Evolutionary conservation across 2,329 filamentous ascomycete genomes (phyloP).

Genomic region (Nemania sp.): DNA sequence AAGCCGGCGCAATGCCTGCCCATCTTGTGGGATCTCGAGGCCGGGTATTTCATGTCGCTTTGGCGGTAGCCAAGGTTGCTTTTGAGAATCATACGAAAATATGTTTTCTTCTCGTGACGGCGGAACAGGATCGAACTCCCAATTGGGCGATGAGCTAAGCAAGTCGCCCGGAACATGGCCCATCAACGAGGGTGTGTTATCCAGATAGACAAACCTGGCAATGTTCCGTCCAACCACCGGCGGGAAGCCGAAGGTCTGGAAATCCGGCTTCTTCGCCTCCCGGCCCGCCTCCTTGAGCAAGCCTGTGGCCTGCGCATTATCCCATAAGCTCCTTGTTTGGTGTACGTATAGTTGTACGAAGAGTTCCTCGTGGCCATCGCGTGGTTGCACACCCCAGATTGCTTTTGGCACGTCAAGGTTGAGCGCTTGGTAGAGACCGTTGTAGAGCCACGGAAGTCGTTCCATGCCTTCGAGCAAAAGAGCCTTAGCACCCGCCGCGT

Average conservation of each 20-base stretch:
- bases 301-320: constrained; percentile 70
- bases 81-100: constrained; percentile 51
- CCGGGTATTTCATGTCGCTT: constrained; percentile 20
- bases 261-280: constrained; percentile 52
- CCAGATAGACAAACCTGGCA: constrained; percentile 78
- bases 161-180: constrained; percentile 68
- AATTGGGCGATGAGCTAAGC: constrained; percentile 67
- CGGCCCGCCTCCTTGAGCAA: constrained; percentile 73
- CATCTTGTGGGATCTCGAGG: constrained; percentile 19
- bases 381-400: constrained; percentile 79
- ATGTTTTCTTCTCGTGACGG: constrained; percentile 62
- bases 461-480: constrained; percentile 71
- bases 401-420: constrained; percentile 76
- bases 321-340: constrained; percentile 83
- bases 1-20: constrained; percentile 24
- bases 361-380: constrained; percentile 67
- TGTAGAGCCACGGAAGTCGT: constrained; percentile 82
- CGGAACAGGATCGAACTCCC: constrained; percentile 82
- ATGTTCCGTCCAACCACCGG: constrained; percentile 54
- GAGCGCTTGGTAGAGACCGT: constrained; percentile 77
- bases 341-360: constrained; percentile 76
- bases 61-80: constrained; percentile 48
- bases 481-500: constrained; percentile 66
- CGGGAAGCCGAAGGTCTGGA: constrained; percentile 43
- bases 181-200: constrained; percentile 74